Conservation (phyloP, 139 green algal species). For the Chlamydomonas sphaeroides region DNA sequence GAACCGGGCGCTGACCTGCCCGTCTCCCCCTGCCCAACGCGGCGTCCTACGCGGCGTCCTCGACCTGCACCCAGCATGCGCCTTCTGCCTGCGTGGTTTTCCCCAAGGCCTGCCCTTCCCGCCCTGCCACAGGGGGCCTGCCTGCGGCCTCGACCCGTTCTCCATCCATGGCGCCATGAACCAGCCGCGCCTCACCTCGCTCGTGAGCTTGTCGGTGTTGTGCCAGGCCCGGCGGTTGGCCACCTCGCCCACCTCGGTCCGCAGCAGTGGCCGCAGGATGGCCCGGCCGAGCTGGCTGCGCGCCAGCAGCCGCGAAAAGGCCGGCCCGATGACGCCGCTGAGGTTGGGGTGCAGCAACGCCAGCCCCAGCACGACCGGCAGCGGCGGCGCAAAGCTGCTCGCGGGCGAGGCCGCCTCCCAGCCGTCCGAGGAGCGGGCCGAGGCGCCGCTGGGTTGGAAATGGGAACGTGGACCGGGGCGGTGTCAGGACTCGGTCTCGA, state of each 20-base stretch:
- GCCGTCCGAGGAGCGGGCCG: conserved; percentile 4
- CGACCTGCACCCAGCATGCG: no score
- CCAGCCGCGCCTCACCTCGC: conserved; percentile 52
- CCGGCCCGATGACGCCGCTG: conserved; percentile 45
- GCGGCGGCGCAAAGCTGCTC: background rate
- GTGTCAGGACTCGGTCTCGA: no score
- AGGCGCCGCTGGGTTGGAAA: background rate
- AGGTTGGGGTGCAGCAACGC: conserved; percentile 72
- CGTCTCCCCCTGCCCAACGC: no score
- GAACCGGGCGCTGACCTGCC: no score
- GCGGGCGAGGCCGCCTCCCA: conserved; percentile 16
- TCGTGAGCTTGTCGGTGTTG: conserved; percentile 62
- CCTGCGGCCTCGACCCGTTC: no score
- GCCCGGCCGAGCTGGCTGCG: conserved; percentile 66
- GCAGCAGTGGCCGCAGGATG: conserved; percentile 79
- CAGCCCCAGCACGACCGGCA: conserved; percentile 54
- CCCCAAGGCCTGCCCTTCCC: no score
- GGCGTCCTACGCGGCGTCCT: no score
- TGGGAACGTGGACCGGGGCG: background rate
- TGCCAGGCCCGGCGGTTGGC: conserved; percentile 77
- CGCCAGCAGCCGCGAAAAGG: conserved; percentile 67
- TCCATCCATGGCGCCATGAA: no score
- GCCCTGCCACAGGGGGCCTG: no score
- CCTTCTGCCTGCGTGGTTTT: no score
- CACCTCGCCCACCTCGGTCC: conserved; percentile 77